Evolutionary conservation across 805 yeast genomes (phyloP), one percentile per base, ranked within the genome.

Genomic region (Candida mattraensis): DNA sequence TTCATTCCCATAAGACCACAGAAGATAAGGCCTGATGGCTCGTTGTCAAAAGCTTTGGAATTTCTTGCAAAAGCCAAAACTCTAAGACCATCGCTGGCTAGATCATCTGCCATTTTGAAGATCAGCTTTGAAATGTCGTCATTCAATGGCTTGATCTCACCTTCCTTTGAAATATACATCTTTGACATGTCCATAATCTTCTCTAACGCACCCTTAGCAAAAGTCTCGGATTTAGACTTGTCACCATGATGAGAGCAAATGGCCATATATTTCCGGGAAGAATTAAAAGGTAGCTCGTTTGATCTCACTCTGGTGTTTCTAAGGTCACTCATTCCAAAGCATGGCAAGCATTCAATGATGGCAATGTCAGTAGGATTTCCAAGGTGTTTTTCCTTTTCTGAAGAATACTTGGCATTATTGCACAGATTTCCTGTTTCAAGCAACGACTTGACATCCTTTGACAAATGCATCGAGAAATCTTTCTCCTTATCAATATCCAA

Each of bases 291-390:
- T 32, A 83, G 64, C 61, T 91, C 99, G 45, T 73, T 72, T 3
- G 73, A 54, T 53, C 93, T 76, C 17, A 74, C 67, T 39, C 67
- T 67, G 6, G 79, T 67, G 18, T 67, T 66, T 59, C 99, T 79
- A 7, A 61, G 53, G 58, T 93, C 98, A 5, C 75, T 78, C 31
- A 87, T 54, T 3, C 82, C 85, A 61, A 88, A 87, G 39, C 74
- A 75, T 5, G 76, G 66, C 38, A 88, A 66, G 21, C 78, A 76
- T 60, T 87, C 96, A 37, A 88, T 68, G 27, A 93, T 67, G 0
- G 99, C 98, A 49, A 89, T 79, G 64, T 93, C 99, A 10, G 96
- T 87, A 24, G 99, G 95, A 60, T 91, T 93, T 18, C 99, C 99
- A 30, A 85, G 76, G 53, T 64, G 83, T 54, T 76, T 80, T 40